phyloP scores from a whole-genome alignment of 2,329 filamentous ascomycete species.

The Diaporthe australafricana region DNA sequence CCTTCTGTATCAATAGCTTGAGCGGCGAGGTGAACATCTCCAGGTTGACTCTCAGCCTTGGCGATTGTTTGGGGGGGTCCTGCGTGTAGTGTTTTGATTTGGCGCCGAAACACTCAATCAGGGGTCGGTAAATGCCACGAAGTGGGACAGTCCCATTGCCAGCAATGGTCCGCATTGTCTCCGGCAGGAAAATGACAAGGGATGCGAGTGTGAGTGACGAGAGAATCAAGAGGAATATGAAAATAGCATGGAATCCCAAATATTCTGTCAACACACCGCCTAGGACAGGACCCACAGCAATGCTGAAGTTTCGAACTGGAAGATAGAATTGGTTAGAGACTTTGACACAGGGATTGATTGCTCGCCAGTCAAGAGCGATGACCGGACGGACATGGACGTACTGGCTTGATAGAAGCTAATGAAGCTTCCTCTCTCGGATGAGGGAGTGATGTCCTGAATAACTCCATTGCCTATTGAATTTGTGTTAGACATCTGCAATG shows the following conservation, averaged over 20 bases:
- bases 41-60: slow-evolving; percentile 42
- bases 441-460: slow-evolving; percentile 47
- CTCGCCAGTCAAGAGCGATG: accelerated
- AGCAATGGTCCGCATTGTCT: slow-evolving; percentile 41
- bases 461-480: slow-evolving; percentile 43
- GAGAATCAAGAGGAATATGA: slow-evolving; percentile 44
- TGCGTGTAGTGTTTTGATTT: slow-evolving; percentile 33
- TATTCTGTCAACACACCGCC: slow-evolving; percentile 45
- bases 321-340: neutral
- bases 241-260: slow-evolving; percentile 48
- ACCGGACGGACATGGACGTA: slow-evolving; percentile 36
- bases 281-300: slow-evolving; percentile 47
- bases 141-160: slow-evolving; percentile 43
- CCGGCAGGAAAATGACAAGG: slow-evolving; percentile 42
- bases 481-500: neutral
- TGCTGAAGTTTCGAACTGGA: slow-evolving; percentile 44
- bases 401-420: slow-evolving; percentile 49
- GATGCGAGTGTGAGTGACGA: slow-evolving; percentile 38
- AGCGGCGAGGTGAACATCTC: slow-evolving; percentile 51
- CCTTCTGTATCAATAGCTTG: slow-evolving; percentile 53
- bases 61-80: slow-evolving; percentile 34
- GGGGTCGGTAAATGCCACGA: slow-evolving; percentile 41
- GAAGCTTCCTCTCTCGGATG: slow-evolving; percentile 44
- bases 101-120: slow-evolving; percentile 36
- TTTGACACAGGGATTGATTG: no score